Evolutionary conservation across 352 stramenopile species (phyloP), one percentile per base, ranked within the genome.

Genomic region (Globisporangium rhizosaccharum): DNA sequence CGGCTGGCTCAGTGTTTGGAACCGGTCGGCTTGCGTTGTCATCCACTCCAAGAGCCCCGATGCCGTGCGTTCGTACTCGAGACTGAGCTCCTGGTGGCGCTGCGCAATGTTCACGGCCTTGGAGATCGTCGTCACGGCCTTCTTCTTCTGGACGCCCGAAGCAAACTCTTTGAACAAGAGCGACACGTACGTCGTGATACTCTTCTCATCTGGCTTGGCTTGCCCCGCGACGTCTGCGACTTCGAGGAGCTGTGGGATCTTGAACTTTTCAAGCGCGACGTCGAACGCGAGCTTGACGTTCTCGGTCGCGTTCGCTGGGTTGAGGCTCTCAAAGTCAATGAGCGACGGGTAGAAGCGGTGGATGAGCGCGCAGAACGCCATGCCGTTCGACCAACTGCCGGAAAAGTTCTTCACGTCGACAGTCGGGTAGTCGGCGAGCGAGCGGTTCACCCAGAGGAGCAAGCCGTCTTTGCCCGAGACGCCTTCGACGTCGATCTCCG

Each of bases 131-230:
- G 87, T 92, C 48, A 96, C 75, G 1, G 87, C 80, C 73, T 92
- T 92, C 61, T 94, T 91, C 79, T 94, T 94, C 65, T 96, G 89
- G 55, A 91, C 71, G 33, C 88, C 85, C 17, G 83, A 92, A 2
- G 88, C 89, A 56, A 97, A 97, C 67, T 96, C 85, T 70, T 94
- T 94, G 68, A 96, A 96, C 49, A 96, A 83, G 50, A 96, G 70
- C 33, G 84, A 92, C 25, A 97, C 85, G 63, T 97, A 96, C 62
- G 89, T 96, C 50, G 93, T 92, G 68, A 96, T 94, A 66, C 79
- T 93, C 76, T 97, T 97, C 53, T 97, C 89, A 42, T 97, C 89
- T 1, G 88, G 88, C 62, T 96, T 96, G 11, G 69, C 75, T 25
- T 82, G 76, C 53, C 86, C 88, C 7, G 85, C 84, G 18, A 97